Evolutionary conservation across 495 filamentous ascomycete species (phyloP).

Genomic region (Talaromyces stipitatus): DNA sequence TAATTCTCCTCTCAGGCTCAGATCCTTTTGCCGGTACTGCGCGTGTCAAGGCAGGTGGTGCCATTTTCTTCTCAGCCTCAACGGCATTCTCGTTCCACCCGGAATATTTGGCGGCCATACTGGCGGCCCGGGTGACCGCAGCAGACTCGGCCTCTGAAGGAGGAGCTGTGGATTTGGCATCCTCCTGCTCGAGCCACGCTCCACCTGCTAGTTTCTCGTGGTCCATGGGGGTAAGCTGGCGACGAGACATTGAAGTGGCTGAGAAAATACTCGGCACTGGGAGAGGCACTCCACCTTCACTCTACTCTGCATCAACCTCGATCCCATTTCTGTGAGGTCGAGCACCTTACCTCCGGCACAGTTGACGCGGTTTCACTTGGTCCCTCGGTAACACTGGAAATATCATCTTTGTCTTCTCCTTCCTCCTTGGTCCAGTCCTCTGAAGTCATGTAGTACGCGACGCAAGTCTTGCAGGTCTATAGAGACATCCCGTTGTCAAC

Average conservation of each 20-base stretch:
- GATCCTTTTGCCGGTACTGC: neutral
- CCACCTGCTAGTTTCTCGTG: neutral
- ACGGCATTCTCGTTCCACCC: neutral
- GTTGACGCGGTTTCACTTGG: neutral
- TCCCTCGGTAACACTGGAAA: neutral
- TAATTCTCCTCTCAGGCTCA: neutral
- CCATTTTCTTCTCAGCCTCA: neutral
- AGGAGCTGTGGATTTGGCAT: too few relatives aligned
- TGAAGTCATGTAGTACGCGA: neutral
- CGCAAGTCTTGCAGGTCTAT: neutral
- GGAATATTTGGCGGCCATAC: neutral
- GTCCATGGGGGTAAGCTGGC: neutral
- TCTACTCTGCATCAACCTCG: neutral
- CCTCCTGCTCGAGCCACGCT: neutral
- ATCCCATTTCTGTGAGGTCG: neutral
- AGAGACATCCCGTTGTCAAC: constrained; percentile 34
- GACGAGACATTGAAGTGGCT: neutral
- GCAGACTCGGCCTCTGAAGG: neutral
- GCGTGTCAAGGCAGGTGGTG: too few relatives aligned
- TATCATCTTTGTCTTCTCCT: too few relatives aligned
- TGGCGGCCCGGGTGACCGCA: neutral
- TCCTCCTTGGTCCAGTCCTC: neutral
- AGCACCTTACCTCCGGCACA: neutral
- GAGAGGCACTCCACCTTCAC: neutral
- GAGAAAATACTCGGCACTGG: neutral